Evolutionary conservation across 805 yeast species (phyloP).

Genomic region (Candida krabiensis): DNA sequence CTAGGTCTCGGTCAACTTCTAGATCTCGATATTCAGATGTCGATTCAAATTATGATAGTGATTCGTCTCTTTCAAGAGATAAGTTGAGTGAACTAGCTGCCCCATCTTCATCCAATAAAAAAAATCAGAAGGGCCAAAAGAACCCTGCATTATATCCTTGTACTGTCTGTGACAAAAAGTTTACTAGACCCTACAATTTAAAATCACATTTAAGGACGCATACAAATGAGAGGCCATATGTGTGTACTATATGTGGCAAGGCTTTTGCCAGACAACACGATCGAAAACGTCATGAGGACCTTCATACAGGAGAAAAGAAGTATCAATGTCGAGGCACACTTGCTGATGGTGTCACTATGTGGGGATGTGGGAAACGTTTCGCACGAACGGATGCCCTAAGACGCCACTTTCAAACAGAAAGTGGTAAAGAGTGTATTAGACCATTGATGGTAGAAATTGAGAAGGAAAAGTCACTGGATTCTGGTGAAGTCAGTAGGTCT

Average conservation of each 20-base stretch:
- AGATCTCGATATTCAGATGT: slow-evolving; percentile 22
- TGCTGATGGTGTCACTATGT: slow-evolving; percentile 49
- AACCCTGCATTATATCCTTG: slow-evolving; percentile 78
- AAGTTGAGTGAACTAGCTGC: slow-evolving; percentile 67
- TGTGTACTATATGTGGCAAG: slow-evolving; percentile 73
- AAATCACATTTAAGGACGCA: slow-evolving; percentile 91
- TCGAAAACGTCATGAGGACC: slow-evolving; percentile 69
- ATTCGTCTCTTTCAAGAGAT: slow-evolving; percentile 42
- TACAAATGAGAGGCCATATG: slow-evolving; percentile 78
- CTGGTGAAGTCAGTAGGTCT: too few relatives aligned
- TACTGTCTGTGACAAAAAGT: slow-evolving; percentile 78
- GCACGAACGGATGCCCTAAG: slow-evolving; percentile 80
- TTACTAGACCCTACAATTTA: slow-evolving; percentile 90
- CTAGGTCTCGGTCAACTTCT: slow-evolving; percentile 32
- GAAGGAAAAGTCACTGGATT: slow-evolving; percentile 15
- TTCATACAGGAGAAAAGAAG: slow-evolving; percentile 75
- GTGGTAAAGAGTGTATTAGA: slow-evolving; percentile 70
- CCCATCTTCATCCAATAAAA: slow-evolving; percentile 45
- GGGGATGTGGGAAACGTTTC: slow-evolving; percentile 84
- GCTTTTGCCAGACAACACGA: slow-evolving; percentile 83
- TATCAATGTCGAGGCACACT: slow-evolving; percentile 69
- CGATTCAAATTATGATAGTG: slow-evolving; percentile 33
- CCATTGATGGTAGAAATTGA: slow-evolving; percentile 62
- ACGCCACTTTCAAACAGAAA: slow-evolving; percentile 77
- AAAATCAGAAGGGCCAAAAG: slow-evolving; percentile 70